These are phyloP conservation scores for Penicillium sp. DNA, from an alignment of 2,329 filamentous ascomycete genomes.

Conservation along the genomic window DNA sequence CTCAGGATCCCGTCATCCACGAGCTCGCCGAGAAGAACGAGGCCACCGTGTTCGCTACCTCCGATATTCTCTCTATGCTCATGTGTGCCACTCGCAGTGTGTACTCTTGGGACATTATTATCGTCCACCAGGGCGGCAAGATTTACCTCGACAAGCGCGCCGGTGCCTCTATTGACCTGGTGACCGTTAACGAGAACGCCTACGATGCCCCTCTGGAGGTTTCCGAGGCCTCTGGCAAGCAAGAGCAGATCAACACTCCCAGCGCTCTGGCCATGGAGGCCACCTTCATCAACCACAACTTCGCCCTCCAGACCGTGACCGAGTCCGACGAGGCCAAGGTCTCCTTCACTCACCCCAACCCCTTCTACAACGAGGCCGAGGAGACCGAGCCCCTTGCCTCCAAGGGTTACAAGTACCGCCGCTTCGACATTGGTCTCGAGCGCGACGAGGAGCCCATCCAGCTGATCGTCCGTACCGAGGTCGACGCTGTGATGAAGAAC, in stretches of 20 bases:
- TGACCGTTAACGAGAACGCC: constrained; percentile 98
- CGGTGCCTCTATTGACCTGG: constrained; percentile 91
- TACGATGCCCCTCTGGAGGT: constrained; percentile 91
- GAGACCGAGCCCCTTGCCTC: constrained; percentile 92
- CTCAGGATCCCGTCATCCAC: constrained; percentile 94
- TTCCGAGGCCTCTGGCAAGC: constrained; percentile 72
- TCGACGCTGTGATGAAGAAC: constrained; percentile 96
- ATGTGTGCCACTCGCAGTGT: constrained; percentile 98
- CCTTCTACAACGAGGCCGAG: constrained; percentile 94
- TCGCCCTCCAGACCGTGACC: constrained; percentile 90
- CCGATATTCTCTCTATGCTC: constrained; percentile 97
- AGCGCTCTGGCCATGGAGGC: constrained; percentile 91
- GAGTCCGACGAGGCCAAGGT: constrained; percentile 81
- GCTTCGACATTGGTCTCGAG: constrained; percentile 93
- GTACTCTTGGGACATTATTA: constrained; percentile 98
- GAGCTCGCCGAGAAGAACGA: constrained; percentile 95
- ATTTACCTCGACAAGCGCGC: constrained; percentile 99
- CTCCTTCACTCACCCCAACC: constrained; percentile 86
- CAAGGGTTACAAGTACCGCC: constrained; percentile 98
- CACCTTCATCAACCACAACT: constrained; percentile 99
- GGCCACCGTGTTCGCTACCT: constrained; percentile 94
- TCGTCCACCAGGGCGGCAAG: constrained; percentile 91
- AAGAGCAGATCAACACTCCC: constrained; percentile 95
- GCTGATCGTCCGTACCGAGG: constrained; percentile 90
- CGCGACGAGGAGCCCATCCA: constrained; percentile 90